Evolutionary conservation across 768 basidiomycete genomes (phyloP).

Genomic region (Xerocomus spinulosus): DNA sequence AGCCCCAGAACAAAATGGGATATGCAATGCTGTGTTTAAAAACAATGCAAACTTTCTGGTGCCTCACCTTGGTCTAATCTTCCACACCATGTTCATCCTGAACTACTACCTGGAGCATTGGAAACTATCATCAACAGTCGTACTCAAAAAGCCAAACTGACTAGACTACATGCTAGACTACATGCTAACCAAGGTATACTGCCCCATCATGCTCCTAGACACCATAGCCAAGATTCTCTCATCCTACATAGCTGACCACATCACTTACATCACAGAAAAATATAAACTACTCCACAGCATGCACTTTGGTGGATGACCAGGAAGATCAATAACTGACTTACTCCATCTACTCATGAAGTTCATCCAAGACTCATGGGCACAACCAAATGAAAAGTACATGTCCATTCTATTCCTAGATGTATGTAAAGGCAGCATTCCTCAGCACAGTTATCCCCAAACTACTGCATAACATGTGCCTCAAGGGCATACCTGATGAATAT

Average conservation of each 20-base stretch:
- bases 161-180: too few relatives aligned
- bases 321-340: constrained; percentile 4
- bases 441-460: too few relatives aligned
- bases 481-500: too few relatives aligned
- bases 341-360: not conserved
- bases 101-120: not conserved
- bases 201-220: not conserved
- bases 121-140: constrained; percentile 22
- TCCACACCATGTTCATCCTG: not conserved
- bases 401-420: not conserved
- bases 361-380: not conserved
- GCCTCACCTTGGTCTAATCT: not conserved
- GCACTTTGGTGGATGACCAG: not conserved
- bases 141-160: constrained; percentile 35
- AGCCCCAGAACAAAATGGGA: constrained; percentile 6
- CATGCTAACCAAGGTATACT: too few relatives aligned
- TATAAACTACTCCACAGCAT: not conserved
- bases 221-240: not conserved
- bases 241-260: not conserved
- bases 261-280: not conserved
- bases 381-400: not conserved
- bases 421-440: too few relatives aligned
- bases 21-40: not conserved
- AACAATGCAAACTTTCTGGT: not conserved
- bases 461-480: not conserved